These are phyloP conservation scores for Lasiodiplodia sp. DNA, from an alignment of 2,329 filamentous ascomycete genomes.

Conservation along the genomic window DNA sequence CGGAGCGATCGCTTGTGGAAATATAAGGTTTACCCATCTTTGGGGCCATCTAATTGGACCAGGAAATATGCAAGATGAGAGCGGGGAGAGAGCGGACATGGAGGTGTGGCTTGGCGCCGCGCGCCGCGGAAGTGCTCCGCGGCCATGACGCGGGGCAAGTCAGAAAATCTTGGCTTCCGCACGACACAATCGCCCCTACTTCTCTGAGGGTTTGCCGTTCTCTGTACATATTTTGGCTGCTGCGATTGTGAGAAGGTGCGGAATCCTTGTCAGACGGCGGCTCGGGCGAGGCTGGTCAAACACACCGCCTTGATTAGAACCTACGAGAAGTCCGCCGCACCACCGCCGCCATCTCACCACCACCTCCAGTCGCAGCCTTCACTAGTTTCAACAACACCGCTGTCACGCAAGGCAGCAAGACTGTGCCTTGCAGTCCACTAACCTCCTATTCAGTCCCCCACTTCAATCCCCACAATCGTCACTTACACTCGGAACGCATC, in stretches of 20 bases:
- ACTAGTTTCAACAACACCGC: too few relatives aligned
- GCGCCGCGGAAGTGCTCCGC: constrained; percentile 12
- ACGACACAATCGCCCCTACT: neutral
- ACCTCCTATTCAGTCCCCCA: neutral
- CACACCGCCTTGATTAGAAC: constrained; percentile 8
- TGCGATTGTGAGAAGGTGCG: neutral
- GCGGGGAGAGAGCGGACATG: neutral
- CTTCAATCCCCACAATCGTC: neutral
- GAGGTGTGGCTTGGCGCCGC: constrained; percentile 8
- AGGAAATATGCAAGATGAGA: neutral
- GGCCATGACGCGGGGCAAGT: constrained; percentile 8
- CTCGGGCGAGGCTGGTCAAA: neutral
- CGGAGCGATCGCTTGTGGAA: constrained; percentile 4
- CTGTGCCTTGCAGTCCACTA: neutral
- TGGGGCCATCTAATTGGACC: neutral
- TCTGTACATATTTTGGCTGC: neutral
- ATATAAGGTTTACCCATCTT: constrained; percentile 13
- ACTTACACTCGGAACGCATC: neutral
- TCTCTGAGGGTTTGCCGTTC: neutral
- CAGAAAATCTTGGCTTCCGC: constrained; percentile 13
- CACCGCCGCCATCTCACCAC: neutral
- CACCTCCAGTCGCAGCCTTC: neutral
- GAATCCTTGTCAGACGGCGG: neutral
- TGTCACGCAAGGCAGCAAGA: too few relatives aligned
- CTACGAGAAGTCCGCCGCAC: neutral